A percentile compares a stretch with the other conserved stretches of the same genome.
Evolutionary conservation across 768 basidiomycete species (phyloP).

Genomic region (Leucocoprinus leucothites): DNA sequence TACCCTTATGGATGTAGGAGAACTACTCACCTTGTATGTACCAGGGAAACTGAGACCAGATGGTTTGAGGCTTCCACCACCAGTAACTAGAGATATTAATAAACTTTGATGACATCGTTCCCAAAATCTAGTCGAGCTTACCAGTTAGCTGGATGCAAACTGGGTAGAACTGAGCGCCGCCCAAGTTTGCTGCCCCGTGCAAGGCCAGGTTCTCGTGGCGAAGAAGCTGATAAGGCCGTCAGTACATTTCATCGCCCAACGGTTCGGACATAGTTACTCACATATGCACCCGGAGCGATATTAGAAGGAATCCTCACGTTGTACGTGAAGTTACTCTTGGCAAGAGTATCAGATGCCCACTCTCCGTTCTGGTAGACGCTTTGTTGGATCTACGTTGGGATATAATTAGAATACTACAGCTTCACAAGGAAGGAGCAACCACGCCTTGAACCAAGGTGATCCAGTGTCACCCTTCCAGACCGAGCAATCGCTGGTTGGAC

Average conservation of each 20-base stretch:
- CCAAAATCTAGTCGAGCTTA: background rate
- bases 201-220: slow-evolving; percentile 38
- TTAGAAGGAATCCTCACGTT: slow-evolving; percentile 35
- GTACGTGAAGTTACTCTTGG: slow-evolving; percentile 30
- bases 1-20: background rate
- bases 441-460: slow-evolving; percentile 36
- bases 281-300: slow-evolving; percentile 33
- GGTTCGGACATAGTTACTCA: slow-evolving; percentile 15
- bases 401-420: background rate
- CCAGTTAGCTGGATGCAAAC: slow-evolving; percentile 36
- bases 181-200: slow-evolving; percentile 27
- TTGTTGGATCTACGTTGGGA: slow-evolving; percentile 32
- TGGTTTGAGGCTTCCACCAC: slow-evolving; percentile 31
- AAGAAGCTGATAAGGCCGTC: slow-evolving; percentile 23
- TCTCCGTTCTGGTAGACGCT: slow-evolving; percentile 29
- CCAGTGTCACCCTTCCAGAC: slow-evolving; percentile 33
- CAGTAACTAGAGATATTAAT: slow-evolving; percentile 22
- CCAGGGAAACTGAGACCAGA: slow-evolving; percentile 37
- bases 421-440: background rate
- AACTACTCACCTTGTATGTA: slow-evolving; percentile 25
- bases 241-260: background rate
- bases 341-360: slow-evolving; percentile 36
- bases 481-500: slow-evolving; percentile 31
- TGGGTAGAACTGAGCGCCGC: slow-evolving; percentile 38
- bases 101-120: too few relatives aligned